Evolutionary conservation across 768 basidiomycete species (phyloP), one percentile per base, ranked within the genome.

Genomic region (Suillus weaverae): DNA sequence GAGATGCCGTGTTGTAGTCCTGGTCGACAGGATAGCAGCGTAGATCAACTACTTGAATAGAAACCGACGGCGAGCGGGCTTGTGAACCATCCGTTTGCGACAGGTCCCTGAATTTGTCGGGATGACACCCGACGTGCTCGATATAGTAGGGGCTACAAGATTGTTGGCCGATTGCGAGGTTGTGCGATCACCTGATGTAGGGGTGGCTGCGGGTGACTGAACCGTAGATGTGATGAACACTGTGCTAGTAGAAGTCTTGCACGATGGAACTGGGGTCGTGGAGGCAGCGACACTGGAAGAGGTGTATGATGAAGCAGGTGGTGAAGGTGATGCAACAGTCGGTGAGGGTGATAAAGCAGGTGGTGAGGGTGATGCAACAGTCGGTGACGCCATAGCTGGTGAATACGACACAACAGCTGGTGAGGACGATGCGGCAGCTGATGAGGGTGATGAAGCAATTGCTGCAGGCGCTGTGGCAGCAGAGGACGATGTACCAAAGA

Each of bases 401-500:
- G 18, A 16, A 32, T 2, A 20, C 11, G 32, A 33, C n/a, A 20
- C 6, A 13, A 13, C 32, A 33, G 10, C 4, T 3, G 51, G 3
- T 2, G 30, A 4, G 30, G 46, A 10, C n/a, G 43, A 13, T 14
- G 5, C 46, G 26, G 26, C 20, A 54, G 5, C 11, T 0, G 53
- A 20, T n/a, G 10, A 33, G 20, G 33, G 20, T n/a, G 32, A 20
- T 32, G 53, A 54, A 20, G 6, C 53, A n/a, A 20, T 5, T n/a
- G 53, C 51, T 11, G 33, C 53, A n/a, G 32, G 20, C 20, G 11
- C 11, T 2, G 32, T 4, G 1, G 32, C 38, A 3, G 56, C 26
- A 39, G 56, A 60, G n/a, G 64, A 55, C 30, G 64, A 32, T 26
- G 61, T 48, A 35, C 32, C 65, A 64, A 66, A 66, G 14, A 66